A percentile compares a stretch with the other conserved stretches of the same genome.
These are phyloP conservation scores for Plenodomus tracheiphilus DNA, from an alignment of 2,329 filamentous ascomycete species.

Conservation along the genomic window DNA sequence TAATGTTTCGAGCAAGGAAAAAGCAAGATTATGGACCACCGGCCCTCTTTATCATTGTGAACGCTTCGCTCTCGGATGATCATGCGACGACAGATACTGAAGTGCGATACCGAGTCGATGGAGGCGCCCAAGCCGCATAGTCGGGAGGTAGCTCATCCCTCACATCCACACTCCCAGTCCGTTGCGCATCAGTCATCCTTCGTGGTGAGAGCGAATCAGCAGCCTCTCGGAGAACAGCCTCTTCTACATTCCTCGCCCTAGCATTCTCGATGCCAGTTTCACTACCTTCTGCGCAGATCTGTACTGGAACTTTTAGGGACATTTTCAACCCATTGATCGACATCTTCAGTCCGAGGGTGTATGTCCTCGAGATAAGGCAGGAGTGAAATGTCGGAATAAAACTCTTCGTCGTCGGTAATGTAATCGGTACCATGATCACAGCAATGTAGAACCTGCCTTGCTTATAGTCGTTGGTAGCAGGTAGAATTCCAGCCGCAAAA, in stretches of 20 bases:
- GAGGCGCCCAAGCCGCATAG: constrained; percentile 27
- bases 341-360: constrained; percentile 63
- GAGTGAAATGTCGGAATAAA: constrained; percentile 72
- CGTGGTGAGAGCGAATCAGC: constrained; percentile 43
- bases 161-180: constrained; percentile 4
- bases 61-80: background rate
- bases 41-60: no score
- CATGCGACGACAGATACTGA: constrained; percentile 3
- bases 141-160: constrained; percentile 35
- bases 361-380: constrained; percentile 67
- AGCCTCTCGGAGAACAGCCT: constrained; percentile 25
- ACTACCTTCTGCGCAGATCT: constrained; percentile 48
- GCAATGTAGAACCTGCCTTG: constrained; percentile 62
- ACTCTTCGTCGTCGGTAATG: constrained; percentile 61
- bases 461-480: constrained; percentile 47
- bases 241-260: constrained; percentile 34
- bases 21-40: no score
- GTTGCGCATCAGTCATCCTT: constrained; percentile 25
- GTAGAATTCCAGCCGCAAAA: constrained; percentile 37
- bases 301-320: constrained; percentile 51
- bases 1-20: no score
- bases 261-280: constrained; percentile 39
- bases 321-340: constrained; percentile 48
- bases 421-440: constrained; percentile 65
- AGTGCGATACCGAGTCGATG: constrained; percentile 7